Percentiles rank a stretch among this genome's conserved stretches.
These are phyloP conservation scores for Fusarium newnesense DNA, from an alignment of 2,329 filamentous ascomycete species.

Conservation along the genomic window DNA sequence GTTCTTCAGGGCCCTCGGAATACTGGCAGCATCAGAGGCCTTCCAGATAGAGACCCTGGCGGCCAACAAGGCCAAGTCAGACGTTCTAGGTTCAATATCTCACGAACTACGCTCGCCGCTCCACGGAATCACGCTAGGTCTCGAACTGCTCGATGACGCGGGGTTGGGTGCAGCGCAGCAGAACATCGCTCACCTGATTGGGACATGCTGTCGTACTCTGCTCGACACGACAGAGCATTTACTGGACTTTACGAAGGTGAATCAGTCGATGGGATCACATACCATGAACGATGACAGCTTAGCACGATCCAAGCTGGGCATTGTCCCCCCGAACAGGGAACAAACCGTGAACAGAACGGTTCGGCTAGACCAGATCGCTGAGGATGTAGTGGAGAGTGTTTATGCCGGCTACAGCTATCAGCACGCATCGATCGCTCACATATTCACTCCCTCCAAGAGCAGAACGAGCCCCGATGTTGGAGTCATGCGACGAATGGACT, in stretches of 20 bases:
- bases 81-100: not conserved
- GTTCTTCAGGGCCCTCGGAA: not conserved
- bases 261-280: not conserved
- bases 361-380: not conserved
- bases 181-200: conserved; percentile 1
- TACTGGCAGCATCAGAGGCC: not conserved
- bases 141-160: not conserved
- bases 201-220: not conserved
- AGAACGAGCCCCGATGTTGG: not conserved
- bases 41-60: not conserved
- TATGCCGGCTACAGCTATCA: conserved; percentile 2
- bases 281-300: accelerated
- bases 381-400: conserved; percentile 8
- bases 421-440: not conserved
- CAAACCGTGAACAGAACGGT: not conserved
- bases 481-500: not conserved
- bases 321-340: too few species aligned
- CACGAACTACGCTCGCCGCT: conserved; percentile 9
- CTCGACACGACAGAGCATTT: not conserved
- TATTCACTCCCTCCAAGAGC: not conserved
- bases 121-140: not conserved
- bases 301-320: too few species aligned
- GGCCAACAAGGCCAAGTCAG: not conserved
- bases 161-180: not conserved
- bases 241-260: not conserved